Percentiles rank a stretch among this genome's conserved stretches.
phyloP scores from a whole-genome alignment of 2,329 filamentous ascomycete species.

The Ceratocystis cubensis region DNA sequence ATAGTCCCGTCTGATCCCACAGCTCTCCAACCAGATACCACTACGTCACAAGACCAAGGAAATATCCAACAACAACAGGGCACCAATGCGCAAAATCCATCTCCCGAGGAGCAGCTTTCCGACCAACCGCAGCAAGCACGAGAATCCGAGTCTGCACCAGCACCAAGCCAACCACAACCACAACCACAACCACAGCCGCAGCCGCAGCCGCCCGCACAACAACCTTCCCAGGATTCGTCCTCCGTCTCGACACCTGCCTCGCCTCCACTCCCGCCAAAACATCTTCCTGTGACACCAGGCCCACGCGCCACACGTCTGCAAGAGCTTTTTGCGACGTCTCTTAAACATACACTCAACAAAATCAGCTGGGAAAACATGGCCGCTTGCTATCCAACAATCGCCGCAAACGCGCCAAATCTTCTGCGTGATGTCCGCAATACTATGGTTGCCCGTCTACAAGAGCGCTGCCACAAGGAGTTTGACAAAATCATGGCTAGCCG shows the following conservation, averaged over 20 bases:
- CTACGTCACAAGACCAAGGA: neutral
- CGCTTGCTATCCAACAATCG: constrained; percentile 50
- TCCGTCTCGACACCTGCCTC: constrained; percentile 25
- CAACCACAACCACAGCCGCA: neutral
- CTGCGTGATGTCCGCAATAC: constrained; percentile 44
- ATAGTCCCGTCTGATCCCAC: neutral
- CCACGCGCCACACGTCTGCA: constrained; percentile 45
- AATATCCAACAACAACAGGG: neutral
- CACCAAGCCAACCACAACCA: neutral
- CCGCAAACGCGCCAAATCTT: constrained; percentile 37
- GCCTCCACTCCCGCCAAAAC: constrained; percentile 30
- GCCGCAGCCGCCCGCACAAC: neutral
- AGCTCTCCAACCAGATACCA: neutral
- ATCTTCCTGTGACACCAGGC: constrained; percentile 37
- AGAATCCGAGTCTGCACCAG: neutral
- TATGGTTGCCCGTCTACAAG: constrained; percentile 44
- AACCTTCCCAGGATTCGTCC: neutral
- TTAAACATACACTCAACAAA: constrained; percentile 42
- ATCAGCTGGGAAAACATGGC: constrained; percentile 46
- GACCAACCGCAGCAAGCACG: neutral
- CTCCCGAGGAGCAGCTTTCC: neutral
- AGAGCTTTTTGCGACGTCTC: constrained; percentile 40
- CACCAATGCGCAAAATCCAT: neutral
- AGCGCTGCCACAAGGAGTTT: constrained; percentile 47
- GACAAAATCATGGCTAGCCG: constrained; percentile 39